Percentiles rank a stretch among this genome's conserved stretches.
Evolutionary conservation across 495 filamentous ascomycete species (phyloP).

Genomic region (Diplogelasinospora grovesii): DNA sequence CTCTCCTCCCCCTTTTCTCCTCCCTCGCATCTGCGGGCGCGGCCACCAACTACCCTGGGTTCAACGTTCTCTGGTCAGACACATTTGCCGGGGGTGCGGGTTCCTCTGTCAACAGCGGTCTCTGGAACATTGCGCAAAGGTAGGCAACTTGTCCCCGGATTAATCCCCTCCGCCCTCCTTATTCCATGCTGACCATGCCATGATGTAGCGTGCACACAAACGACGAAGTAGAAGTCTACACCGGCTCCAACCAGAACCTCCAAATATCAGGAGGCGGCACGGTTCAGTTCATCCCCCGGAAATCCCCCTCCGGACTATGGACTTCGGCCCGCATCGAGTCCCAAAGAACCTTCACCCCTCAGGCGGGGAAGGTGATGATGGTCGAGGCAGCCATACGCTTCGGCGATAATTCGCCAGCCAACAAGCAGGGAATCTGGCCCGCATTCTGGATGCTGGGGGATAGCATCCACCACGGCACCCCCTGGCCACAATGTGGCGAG

Average conservation of each 20-base stretch:
- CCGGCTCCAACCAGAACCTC: slow-evolving; percentile 33
- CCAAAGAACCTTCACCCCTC: slow-evolving; percentile 33
- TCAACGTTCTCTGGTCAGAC: slow-evolving; percentile 23
- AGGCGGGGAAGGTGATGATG: slow-evolving; percentile 31
- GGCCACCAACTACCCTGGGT: slow-evolving; percentile 17
- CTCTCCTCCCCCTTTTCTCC: slow-evolving; percentile 15
- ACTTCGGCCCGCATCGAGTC: slow-evolving; percentile 46
- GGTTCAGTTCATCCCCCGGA: slow-evolving; percentile 39
- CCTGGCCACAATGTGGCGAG: slow-evolving; percentile 46
- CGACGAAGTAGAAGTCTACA: slow-evolving; percentile 40
- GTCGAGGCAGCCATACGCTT: slow-evolving; percentile 37
- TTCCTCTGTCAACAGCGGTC: slow-evolving; percentile 10
- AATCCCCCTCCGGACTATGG: slow-evolving; percentile 33
- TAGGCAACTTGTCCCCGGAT: slow-evolving; percentile 10
- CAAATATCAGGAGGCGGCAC: slow-evolving; percentile 42
- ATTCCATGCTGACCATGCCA: background rate
- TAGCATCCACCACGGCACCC: slow-evolving; percentile 38
- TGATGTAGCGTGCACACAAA: slow-evolving; percentile 31
- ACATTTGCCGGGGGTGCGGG: slow-evolving; percentile 19
- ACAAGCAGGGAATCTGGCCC: slow-evolving; percentile 47
- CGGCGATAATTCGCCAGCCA: slow-evolving; percentile 22
- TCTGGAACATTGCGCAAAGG: slow-evolving; percentile 35
- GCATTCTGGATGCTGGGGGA: slow-evolving; percentile 50
- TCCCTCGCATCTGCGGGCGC: slow-evolving; percentile 18
- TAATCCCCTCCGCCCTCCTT: background rate